These are phyloP conservation scores for Cladosporium sp. DNA, from an alignment of 2,329 filamentous ascomycete genomes.

Conservation along the genomic window DNA sequence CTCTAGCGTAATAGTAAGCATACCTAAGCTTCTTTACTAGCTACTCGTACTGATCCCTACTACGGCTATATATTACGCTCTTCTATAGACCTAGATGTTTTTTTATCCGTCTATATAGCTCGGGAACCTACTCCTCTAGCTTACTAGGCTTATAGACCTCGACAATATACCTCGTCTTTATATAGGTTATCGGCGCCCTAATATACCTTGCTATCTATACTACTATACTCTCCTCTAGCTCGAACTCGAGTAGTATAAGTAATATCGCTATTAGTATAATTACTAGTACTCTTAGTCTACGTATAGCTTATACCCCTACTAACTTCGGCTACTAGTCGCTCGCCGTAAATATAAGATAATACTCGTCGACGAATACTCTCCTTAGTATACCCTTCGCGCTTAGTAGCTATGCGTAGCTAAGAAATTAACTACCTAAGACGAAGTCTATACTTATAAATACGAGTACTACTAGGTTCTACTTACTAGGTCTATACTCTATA, in stretches of 20 bases:
- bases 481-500: neutral
- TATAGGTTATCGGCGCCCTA: constrained; percentile 12
- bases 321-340: constrained; percentile 19
- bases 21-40: constrained; percentile 14
- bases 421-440: neutral
- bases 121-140: neutral
- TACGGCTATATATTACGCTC: constrained; percentile 14
- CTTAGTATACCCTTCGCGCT: constrained; percentile 16
- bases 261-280: constrained; percentile 15
- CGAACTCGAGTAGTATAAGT: constrained; percentile 12
- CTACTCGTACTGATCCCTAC: constrained; percentile 14
- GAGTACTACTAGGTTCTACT: neutral
- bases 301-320: constrained; percentile 14
- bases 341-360: constrained; percentile 19
- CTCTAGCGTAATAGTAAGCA: constrained; percentile 16
- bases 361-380: constrained; percentile 18
- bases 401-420: constrained; percentile 10
- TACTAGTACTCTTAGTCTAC: constrained; percentile 11
- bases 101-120: neutral
- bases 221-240: constrained; percentile 17
- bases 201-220: constrained; percentile 17
- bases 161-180: constrained; percentile 7
- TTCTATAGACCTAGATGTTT: constrained; percentile 13
- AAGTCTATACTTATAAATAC: neutral
- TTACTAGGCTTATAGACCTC: neutral